phyloP scores from a whole-genome alignment of 2,329 filamentous ascomycete genomes.

The Colletotrichum trifolii region DNA sequence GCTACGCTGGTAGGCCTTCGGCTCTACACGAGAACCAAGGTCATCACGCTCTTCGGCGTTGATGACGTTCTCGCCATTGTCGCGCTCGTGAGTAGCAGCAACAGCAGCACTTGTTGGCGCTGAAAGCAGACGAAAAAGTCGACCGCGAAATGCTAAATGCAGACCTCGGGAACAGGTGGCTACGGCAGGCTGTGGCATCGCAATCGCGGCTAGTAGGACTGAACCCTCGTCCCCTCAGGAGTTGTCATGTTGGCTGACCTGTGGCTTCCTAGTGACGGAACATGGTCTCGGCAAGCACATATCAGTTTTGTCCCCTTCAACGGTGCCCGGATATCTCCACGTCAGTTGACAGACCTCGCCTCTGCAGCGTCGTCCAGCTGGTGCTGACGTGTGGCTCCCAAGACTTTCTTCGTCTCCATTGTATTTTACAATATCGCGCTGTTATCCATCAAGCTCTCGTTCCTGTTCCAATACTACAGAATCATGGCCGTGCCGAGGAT shows the following conservation, averaged over 20 bases:
- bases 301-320: not conserved
- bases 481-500: slow-evolving; percentile 44
- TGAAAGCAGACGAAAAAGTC: not conserved
- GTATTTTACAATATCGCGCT: slow-evolving; percentile 47
- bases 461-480: slow-evolving; percentile 51
- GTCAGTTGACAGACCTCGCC: slow-evolving; percentile 15
- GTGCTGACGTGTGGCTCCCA: not conserved
- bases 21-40: slow-evolving; percentile 40
- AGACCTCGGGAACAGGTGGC: slow-evolving; percentile 10
- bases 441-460: slow-evolving; percentile 46
- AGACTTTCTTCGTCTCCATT: slow-evolving; percentile 46
- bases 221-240: not conserved
- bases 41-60: slow-evolving; percentile 41
- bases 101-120: not conserved
- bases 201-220: slow-evolving; percentile 20
- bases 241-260: not conserved
- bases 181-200: slow-evolving; percentile 16
- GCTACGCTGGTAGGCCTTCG: slow-evolving; percentile 39
- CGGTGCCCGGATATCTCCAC: slow-evolving; percentile 30
- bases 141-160: no score
- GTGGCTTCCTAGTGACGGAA: slow-evolving; percentile 7
- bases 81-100: slow-evolving; percentile 38
- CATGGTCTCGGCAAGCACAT: slow-evolving; percentile 39
- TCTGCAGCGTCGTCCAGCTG: not conserved
- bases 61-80: slow-evolving; percentile 42